phyloP scores from a whole-genome alignment of 108 stramenopile genomes.

The Conticribra guillardii region DNA sequence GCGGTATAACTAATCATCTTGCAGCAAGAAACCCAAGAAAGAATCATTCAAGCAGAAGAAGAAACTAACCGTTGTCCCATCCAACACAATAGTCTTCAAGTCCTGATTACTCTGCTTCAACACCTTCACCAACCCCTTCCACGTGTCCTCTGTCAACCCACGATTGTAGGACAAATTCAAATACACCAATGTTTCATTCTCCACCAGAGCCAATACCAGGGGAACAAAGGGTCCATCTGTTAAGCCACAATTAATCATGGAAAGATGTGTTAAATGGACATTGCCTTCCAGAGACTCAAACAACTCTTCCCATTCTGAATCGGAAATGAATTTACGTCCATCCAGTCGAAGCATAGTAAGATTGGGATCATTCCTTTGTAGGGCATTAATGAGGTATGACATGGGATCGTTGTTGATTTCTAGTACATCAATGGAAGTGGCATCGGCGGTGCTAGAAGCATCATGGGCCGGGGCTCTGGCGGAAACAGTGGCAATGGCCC shows the following conservation, averaged over 20 bases:
- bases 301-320: conserved; percentile 22
- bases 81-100: not conserved
- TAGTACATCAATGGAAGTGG: too few species aligned
- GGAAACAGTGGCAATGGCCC: too few species aligned
- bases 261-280: conserved; percentile 24
- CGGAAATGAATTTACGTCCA: conserved; percentile 26
- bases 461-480: too few species aligned
- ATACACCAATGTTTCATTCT: conserved; percentile 19
- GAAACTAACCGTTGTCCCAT: not conserved
- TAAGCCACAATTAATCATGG: conserved; percentile 18
- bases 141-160: conserved; percentile 14
- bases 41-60: too few species aligned
- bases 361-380: conserved; percentile 26
- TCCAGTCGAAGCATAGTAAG: conserved; percentile 22
- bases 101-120: not conserved
- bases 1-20: too few species aligned
- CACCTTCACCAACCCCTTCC: not conserved
- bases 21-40: too few species aligned
- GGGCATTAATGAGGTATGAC: conserved; percentile 11
- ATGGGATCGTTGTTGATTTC: conserved; percentile 15
- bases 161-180: conserved; percentile 22
- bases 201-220: conserved; percentile 31
- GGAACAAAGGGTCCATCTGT: conserved; percentile 10
- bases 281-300: conserved; percentile 30
- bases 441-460: too few species aligned